Evolutionary conservation across 2,329 filamentous ascomycete genomes (phyloP).

Genomic region (Pseudocercospora macadamiae): DNA sequence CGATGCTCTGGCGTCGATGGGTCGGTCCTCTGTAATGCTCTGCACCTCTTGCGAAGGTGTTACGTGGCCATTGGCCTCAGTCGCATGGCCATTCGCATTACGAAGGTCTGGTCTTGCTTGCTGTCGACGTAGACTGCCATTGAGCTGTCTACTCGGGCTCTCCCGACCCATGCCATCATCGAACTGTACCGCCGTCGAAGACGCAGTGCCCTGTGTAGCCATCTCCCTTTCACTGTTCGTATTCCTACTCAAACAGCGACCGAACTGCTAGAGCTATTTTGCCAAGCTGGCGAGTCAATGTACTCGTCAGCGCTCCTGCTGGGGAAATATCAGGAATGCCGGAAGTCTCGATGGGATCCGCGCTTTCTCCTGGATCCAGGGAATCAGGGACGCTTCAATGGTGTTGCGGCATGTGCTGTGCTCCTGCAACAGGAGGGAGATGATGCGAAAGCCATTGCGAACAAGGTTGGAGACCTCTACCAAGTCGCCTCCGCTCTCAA

Average conservation of each 20-base stretch:
- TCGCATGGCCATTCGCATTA: constrained; percentile 1
- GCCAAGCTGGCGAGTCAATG: constrained; percentile 1
- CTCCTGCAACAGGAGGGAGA: not conserved
- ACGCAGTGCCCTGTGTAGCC: not conserved
- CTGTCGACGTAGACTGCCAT: constrained; percentile 8
- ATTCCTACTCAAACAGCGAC: no score
- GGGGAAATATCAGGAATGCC: constrained; percentile 4
- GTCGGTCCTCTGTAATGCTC: not conserved
- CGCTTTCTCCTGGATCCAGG: not conserved
- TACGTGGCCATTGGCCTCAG: not conserved
- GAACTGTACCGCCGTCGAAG: constrained; percentile 1
- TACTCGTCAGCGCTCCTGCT: not conserved
- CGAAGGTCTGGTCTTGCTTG: constrained; percentile 6
- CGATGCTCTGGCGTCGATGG: constrained; percentile 21
- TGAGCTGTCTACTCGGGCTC: not conserved
- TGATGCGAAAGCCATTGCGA: not conserved
- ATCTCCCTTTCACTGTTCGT: not conserved
- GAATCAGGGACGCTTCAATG: not conserved
- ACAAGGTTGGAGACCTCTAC: not conserved
- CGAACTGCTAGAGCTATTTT: no score
- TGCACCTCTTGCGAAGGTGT: not conserved
- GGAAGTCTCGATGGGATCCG: constrained; percentile 7
- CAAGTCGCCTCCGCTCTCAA: not conserved
- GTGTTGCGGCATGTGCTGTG: not conserved
- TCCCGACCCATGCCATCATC: not conserved